Evolutionary conservation across 441 rosid genomes (phyloP).

Genomic region (Geranium incanum): DNA sequence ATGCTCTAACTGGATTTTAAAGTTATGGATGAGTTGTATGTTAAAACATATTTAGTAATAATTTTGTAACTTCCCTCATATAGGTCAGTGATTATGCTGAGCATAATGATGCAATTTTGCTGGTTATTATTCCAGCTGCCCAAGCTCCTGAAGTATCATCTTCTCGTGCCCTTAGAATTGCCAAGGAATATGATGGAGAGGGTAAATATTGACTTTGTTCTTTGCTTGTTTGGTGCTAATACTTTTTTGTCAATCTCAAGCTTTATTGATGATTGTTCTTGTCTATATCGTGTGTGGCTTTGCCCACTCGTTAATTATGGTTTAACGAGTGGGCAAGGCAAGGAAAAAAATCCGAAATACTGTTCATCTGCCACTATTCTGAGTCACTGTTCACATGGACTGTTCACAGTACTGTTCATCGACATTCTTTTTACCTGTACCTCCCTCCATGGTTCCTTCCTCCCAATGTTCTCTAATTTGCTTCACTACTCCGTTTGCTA

Average conservation of each 20-base stretch:
- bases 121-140: slow-evolving; percentile 76
- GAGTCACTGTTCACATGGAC: too few relatives aligned
- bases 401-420: too few relatives aligned
- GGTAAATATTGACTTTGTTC: slow-evolving; percentile 13
- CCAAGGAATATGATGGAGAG: slow-evolving; percentile 79
- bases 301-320: too few relatives aligned
- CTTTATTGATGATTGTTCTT: too few relatives aligned
- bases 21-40: neutral
- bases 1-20: neutral
- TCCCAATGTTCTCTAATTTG: too few relatives aligned
- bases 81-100: slow-evolving; percentile 69
- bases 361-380: too few relatives aligned
- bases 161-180: slow-evolving; percentile 71
- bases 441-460: too few relatives aligned
- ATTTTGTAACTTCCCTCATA: neutral
- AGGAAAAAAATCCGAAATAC: too few relatives aligned
- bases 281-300: too few relatives aligned
- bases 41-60: neutral
- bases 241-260: neutral
- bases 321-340: too few relatives aligned
- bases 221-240: neutral
- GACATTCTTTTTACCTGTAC: too few relatives aligned
- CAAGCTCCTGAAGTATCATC: slow-evolving; percentile 85
- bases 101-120: slow-evolving; percentile 80
- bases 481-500: too few relatives aligned